Percentiles rank a stretch among this genome's conserved stretches.
Evolutionary conservation across 495 filamentous ascomycete genomes (phyloP).

Genomic region (Talaromyces adpressus): DNA sequence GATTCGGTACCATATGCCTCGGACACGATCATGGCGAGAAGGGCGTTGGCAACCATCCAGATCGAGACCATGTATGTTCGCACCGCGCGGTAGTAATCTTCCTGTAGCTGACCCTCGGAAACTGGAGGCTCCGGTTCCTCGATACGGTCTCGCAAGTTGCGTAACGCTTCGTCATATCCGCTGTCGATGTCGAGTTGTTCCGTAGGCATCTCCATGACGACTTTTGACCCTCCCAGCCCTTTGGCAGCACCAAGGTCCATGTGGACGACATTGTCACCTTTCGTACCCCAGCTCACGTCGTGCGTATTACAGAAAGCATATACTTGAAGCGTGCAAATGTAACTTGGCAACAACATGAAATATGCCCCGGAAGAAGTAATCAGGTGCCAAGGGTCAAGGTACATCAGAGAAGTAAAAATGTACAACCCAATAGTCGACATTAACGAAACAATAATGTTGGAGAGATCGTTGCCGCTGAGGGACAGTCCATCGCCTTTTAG

Average conservation of each 20-base stretch:
- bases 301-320: constrained; percentile 99
- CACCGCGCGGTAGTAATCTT: constrained; percentile 97
- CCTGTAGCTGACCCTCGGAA: constrained; percentile 78
- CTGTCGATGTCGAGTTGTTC: constrained; percentile 98
- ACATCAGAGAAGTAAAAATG: constrained; percentile 92
- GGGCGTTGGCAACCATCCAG: constrained; percentile 89
- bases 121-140: constrained; percentile 59
- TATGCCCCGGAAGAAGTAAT: constrained; percentile 91
- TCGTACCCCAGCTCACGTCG: constrained; percentile 98
- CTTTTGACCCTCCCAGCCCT: constrained; percentile 59
- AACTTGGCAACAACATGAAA: constrained; percentile 82
- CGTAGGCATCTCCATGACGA: constrained; percentile 85
- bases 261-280: constrained; percentile 91
- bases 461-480: constrained; percentile 82
- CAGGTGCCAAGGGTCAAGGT: constrained; percentile 99
- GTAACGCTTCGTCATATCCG: constrained; percentile 93
- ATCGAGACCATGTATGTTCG: constrained; percentile 97
- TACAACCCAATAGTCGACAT: constrained; percentile 87
- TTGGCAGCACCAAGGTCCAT: constrained; percentile 85
- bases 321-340: constrained; percentile 96
- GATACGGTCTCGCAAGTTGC: constrained; percentile 89
- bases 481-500: constrained; percentile 50
- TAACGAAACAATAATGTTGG: constrained; percentile 88
- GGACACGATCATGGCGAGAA: constrained; percentile 89
- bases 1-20: constrained; percentile 67